These are phyloP conservation scores for Raphanus hybrid DNA, from an alignment of 441 rosid species.

Conservation along the genomic window DNA sequence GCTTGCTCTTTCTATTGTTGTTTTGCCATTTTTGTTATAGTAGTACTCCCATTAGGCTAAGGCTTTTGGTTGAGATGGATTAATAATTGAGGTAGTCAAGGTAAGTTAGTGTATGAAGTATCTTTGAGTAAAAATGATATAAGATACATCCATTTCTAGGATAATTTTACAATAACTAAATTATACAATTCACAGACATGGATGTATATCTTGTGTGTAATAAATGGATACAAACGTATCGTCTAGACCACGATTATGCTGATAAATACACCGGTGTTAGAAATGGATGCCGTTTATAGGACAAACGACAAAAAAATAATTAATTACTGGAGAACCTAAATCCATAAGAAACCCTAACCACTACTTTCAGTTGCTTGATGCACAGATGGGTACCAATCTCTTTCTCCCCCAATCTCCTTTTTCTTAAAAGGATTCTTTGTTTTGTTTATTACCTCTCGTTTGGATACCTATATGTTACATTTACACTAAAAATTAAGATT, in stretches of 20 bases:
- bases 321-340: slow-evolving; percentile 20
- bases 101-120: neutral
- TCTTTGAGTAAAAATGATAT: too few species aligned
- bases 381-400: neutral
- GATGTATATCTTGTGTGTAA: slow-evolving; percentile 11
- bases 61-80: too few species aligned
- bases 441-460: neutral
- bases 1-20: too few species aligned
- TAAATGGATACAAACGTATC: neutral
- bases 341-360: slow-evolving; percentile 41
- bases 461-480: neutral
- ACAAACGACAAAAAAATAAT: slow-evolving; percentile 16
- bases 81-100: neutral
- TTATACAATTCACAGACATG: neutral
- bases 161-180: neutral
- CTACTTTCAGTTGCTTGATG: slow-evolving; percentile 13
- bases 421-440: neutral
- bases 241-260: neutral
- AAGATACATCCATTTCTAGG: neutral
- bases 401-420: neutral
- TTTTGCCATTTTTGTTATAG: too few species aligned
- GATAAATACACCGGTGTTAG: slow-evolving; percentile 5
- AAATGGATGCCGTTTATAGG: neutral
- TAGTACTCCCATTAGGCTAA: too few species aligned
- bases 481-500: too few species aligned